These are phyloP conservation scores for Hura crepitans DNA, from an alignment of 441 rosid species.

Conservation along the genomic window DNA sequence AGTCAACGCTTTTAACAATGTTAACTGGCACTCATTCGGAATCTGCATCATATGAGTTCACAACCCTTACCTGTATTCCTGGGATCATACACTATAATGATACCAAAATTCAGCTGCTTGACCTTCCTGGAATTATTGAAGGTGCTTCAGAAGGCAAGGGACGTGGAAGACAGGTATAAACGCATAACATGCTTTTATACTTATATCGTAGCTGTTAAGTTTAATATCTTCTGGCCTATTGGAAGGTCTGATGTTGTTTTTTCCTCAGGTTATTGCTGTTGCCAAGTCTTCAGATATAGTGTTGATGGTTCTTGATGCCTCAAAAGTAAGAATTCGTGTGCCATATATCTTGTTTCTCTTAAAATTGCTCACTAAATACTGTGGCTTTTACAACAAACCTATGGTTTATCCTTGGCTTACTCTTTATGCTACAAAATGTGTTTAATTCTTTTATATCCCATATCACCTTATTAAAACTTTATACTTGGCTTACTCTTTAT, in stretches of 20 bases:
- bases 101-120: slow-evolving; percentile 95
- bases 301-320: slow-evolving; percentile 99
- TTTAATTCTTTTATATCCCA: background rate
- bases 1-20: slow-evolving; percentile 93
- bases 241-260: slow-evolving; percentile 20
- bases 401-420: background rate
- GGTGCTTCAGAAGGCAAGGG: slow-evolving; percentile 99
- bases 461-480: too few species aligned
- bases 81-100: slow-evolving; percentile 95
- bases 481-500: too few species aligned
- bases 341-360: background rate
- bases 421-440: background rate
- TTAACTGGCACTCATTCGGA: slow-evolving; percentile 97
- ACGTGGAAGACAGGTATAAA: slow-evolving; percentile 92
- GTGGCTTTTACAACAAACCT: slow-evolving; percentile 8
- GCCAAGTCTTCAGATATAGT: slow-evolving; percentile 95
- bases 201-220: background rate
- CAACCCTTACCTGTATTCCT: slow-evolving; percentile 97
- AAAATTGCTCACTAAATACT: background rate
- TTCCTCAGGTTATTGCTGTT: slow-evolving; percentile 92
- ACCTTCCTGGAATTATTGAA: slow-evolving; percentile 99
- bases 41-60: slow-evolving; percentile 98
- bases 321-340: slow-evolving; percentile 59
- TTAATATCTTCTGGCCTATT: slow-evolving; percentile 19
- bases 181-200: slow-evolving; percentile 10